Conservation (phyloP, 139 green algal genomes). For the Asterochloris erici region DNA sequence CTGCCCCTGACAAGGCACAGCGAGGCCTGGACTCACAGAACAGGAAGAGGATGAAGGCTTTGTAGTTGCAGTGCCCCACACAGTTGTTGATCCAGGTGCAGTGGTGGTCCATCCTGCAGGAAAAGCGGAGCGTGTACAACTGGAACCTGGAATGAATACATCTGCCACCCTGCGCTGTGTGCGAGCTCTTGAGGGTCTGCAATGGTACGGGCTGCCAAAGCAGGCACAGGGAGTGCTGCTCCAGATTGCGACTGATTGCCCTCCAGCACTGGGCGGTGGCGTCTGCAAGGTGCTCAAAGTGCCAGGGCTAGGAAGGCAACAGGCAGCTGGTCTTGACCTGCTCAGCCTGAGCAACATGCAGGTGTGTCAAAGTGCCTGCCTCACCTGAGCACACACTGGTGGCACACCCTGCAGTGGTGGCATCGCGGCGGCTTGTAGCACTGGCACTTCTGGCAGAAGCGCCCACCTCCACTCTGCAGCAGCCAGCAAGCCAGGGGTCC, state of each 20-base stretch:
- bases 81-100: slow-evolving; percentile 84
- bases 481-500: background rate
- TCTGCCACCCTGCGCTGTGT: background rate
- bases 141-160: background rate
- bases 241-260: background rate
- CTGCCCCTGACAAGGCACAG: too few relatives aligned
- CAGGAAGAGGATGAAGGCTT: slow-evolving; percentile 79
- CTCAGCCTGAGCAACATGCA: background rate
- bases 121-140: background rate
- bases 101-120: slow-evolving; percentile 32
- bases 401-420: slow-evolving; percentile 88
- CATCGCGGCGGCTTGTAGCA: slow-evolving; percentile 73
- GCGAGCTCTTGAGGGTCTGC: background rate
- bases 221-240: background rate
- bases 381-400: slow-evolving; percentile 75
- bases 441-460: slow-evolving; percentile 85
- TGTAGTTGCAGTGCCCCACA: slow-evolving; percentile 89
- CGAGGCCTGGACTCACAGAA: slow-evolving; percentile 36
- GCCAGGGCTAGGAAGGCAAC: background rate
- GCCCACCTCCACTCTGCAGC: slow-evolving; percentile 44
- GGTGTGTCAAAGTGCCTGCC: background rate
- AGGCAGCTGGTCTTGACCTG: background rate
- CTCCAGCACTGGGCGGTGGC: too few relatives aligned
- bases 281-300: background rate
- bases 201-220: background rate